Evolutionary conservation across 805 yeast genomes (phyloP), one percentile per base, ranked within the genome.

Genomic region (Kodamaea kaohsiungensis): DNA sequence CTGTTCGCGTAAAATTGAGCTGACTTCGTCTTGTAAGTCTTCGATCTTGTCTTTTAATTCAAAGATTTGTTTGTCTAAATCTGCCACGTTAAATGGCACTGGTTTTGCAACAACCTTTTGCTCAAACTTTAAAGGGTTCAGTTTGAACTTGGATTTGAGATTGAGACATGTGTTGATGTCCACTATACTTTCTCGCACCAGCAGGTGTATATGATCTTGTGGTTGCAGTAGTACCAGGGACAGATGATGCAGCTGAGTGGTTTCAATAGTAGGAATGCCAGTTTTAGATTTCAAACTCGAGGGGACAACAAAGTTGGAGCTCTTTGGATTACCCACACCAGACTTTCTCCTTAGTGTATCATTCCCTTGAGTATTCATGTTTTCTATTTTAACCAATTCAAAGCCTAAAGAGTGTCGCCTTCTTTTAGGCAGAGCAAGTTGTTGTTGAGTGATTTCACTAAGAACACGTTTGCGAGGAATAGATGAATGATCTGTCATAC

Each of bases 11-110:
- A 48, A 37, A 7, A 55, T 55, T 2, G 53, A 56, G n/a, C 39
- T 43, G 13, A 55, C 56, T 17, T 59, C 61, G 7, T 59, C 59
- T 25, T 53, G 27, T 7, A 59, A 46, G 19, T 55, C 55, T 17
- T 57, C 60, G 33, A 56, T 51, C 16, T 57, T 52, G 7, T 55
- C 56, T 6, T 51, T 33, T 7, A 57, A 22, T 15, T 51, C 49
- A n/a, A 39, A 30, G 6, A 53, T 37, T 35, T 58, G 55, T 9
- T 18, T 46, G n/a, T 55, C 55, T 6, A 58, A 50, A 16, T 53
- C 38, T 13, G 49, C 49, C 27, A 17, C 19, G 13, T 46, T 40
- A 22, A 22, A 12, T 2, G 47, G 47, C 3, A 19, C 27, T 6
- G 47, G 37, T 6, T 27, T 43, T 8, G 12, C 16, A n/a, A 16